phyloP scores from a whole-genome alignment of 257 asterid species.

The Primulina huaijiensis region DNA sequence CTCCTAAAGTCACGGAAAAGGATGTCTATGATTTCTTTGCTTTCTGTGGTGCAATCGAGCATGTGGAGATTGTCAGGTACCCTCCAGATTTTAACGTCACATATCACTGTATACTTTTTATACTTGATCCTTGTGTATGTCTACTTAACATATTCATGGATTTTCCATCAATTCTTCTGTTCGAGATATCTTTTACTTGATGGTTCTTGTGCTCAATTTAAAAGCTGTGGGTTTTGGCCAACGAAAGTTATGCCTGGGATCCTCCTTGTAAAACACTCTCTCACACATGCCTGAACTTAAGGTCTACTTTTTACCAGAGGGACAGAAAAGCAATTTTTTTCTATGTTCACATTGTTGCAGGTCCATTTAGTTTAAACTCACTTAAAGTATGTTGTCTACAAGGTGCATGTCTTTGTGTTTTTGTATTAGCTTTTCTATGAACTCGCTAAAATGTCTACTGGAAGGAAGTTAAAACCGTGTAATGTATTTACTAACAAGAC shows the following conservation, averaged over 20 bases:
- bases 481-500: not conserved
- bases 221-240: not conserved
- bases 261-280: not conserved
- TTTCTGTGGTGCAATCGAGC: conserved; percentile 87
- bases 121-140: conserved; percentile 5
- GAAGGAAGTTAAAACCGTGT: conserved; percentile 1
- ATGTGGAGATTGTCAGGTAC: conserved; percentile 86
- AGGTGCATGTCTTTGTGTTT: not conserved
- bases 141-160: not conserved
- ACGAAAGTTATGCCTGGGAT: not conserved
- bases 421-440: conserved; percentile 5
- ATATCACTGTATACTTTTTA: conserved; percentile 4
- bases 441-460: not conserved
- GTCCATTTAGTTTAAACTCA: not conserved
- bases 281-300: not conserved
- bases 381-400: not conserved
- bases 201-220: not conserved
- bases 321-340: not conserved
- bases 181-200: not conserved
- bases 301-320: not conserved
- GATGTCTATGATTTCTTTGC: conserved; percentile 77
- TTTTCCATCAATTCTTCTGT: not conserved
- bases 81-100: not conserved
- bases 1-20: conserved; percentile 76
- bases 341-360: not conserved